Evolutionary conservation across 2,329 filamentous ascomycete genomes (phyloP).

Genomic region (Verticillium zaregamsianum): DNA sequence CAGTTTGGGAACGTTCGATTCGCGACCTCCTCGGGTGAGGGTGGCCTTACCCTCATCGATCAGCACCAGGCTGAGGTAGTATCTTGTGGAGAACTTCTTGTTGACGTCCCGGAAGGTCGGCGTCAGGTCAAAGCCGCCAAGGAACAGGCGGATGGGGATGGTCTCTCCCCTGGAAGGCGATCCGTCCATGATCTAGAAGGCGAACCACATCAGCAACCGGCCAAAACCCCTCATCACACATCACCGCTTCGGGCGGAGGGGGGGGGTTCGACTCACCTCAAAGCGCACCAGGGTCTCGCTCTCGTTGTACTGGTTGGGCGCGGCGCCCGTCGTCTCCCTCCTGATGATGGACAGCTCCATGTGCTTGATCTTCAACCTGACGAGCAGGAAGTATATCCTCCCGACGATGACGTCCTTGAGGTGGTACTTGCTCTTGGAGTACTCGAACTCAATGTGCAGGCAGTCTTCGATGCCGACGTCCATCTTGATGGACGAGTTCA

Average conservation of each 20-base stretch:
- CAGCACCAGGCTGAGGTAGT: slow-evolving; percentile 92
- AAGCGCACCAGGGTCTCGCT: slow-evolving; percentile 97
- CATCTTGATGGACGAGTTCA: slow-evolving; percentile 99
- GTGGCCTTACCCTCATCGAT: slow-evolving; percentile 76
- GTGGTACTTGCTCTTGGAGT: slow-evolving; percentile 98
- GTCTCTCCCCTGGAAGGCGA: slow-evolving; percentile 94
- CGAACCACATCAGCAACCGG: neutral
- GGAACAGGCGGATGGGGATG: slow-evolving; percentile 93
- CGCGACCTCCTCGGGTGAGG: neutral
- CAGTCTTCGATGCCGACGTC: slow-evolving; percentile 99
- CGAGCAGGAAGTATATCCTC: slow-evolving; percentile 95
- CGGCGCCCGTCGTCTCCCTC: slow-evolving; percentile 90
- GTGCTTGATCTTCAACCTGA: slow-evolving; percentile 98
- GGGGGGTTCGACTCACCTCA: slow-evolving; percentile 54
- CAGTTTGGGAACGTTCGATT: slow-evolving; percentile 9
- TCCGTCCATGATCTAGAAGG: slow-evolving; percentile 85
- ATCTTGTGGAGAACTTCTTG: slow-evolving; percentile 98
- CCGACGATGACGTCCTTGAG: slow-evolving; percentile 99
- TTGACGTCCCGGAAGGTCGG: slow-evolving; percentile 99
- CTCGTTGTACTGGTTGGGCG: slow-evolving; percentile 99
- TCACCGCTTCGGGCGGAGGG: neutral
- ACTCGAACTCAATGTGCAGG: slow-evolving; percentile 98
- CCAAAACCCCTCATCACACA: neutral
- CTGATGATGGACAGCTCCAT: slow-evolving; percentile 99
- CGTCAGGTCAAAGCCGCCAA: slow-evolving; percentile 95